These are phyloP conservation scores for Chrysochromulina tobinii DNA, from an alignment of 78 protist genomes.

Conservation along the genomic window DNA sequence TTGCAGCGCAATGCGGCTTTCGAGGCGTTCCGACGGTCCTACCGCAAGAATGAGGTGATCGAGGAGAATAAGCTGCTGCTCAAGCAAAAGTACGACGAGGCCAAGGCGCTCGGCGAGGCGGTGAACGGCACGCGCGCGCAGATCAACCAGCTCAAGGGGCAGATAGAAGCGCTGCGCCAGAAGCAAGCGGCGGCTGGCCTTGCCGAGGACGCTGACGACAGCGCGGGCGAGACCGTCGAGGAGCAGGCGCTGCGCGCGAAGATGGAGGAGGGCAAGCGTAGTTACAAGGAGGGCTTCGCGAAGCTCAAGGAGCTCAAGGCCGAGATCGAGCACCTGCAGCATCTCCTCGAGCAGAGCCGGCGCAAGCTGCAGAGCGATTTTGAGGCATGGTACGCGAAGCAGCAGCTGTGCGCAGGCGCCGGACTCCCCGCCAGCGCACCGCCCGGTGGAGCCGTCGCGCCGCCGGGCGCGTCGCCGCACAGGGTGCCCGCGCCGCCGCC, in stretches of 20 bases:
- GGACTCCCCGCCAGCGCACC: not conserved
- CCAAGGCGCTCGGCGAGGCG: slow-evolving; percentile 9
- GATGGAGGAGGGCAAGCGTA: not conserved
- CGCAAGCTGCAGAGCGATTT: slow-evolving; percentile 8
- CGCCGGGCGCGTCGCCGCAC: too few species aligned
- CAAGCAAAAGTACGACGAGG: slow-evolving; percentile 18
- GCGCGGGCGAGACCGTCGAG: slow-evolving; percentile 7
- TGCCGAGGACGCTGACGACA: slow-evolving; percentile 37
- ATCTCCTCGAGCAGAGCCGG: not conserved
- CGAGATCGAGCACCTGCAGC: slow-evolving; percentile 44
- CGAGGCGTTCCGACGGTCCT: slow-evolving; percentile 27
- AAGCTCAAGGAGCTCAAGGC: slow-evolving; percentile 19
- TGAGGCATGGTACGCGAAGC: not conserved
- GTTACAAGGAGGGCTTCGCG: slow-evolving; percentile 22
- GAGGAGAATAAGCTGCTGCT: slow-evolving; percentile 8
- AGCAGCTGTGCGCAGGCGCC: not conserved
- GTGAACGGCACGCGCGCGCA: slow-evolving; percentile 9
- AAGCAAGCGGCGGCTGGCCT: not conserved
- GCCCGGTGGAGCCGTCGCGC: not conserved
- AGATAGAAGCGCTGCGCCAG: slow-evolving; percentile 10
- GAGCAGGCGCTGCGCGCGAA: not conserved
- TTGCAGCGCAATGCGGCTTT: slow-evolving; percentile 5
- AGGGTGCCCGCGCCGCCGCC: not conserved
- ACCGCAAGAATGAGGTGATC: slow-evolving; percentile 18
- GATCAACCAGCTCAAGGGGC: slow-evolving; percentile 20